Evolutionary conservation across 1,284 basidiomycete species (phyloP).

Genomic region (Entoloma clypeatum): DNA sequence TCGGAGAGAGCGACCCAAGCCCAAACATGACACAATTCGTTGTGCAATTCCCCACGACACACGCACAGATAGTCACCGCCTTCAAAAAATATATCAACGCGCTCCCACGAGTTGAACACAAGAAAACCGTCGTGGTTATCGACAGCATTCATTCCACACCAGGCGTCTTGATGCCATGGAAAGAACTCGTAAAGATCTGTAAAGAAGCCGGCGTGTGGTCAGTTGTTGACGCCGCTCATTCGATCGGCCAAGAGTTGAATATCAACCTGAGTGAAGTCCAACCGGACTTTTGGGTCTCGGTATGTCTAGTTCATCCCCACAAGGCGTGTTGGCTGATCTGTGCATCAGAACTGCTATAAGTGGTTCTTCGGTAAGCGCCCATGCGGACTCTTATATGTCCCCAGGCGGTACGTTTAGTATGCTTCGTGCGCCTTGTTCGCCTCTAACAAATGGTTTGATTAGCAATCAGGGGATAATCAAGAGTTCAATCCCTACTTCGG

Average conservation of each 20-base stretch:
- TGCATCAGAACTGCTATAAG: conserved; percentile 72
- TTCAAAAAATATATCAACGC: conserved; percentile 46
- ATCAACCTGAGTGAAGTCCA: conserved; percentile 56
- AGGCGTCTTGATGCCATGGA: conserved; percentile 76
- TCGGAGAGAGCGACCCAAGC: conserved; percentile 55
- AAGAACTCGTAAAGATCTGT: conserved; percentile 68
- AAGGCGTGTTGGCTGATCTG: neutral
- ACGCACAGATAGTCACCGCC: conserved; percentile 49
- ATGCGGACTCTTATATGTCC: conserved; percentile 75
- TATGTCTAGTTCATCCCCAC: conserved; percentile 29
- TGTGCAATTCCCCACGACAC: conserved; percentile 63
- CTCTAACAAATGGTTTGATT: neutral
- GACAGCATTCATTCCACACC: conserved; percentile 74
- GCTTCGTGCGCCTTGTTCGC: neutral
- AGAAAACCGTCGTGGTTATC: conserved; percentile 67
- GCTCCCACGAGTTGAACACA: conserved; percentile 24
- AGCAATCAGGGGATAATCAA: conserved; percentile 80
- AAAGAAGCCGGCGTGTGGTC: conserved; percentile 65
- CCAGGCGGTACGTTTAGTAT: conserved; percentile 58
- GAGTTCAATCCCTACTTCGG: conserved; percentile 72
- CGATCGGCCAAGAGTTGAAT: conserved; percentile 64
- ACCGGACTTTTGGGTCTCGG: conserved; percentile 82
- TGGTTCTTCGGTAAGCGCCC: conserved; percentile 77
- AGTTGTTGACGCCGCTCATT: conserved; percentile 83
- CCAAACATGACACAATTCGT: conserved; percentile 49